phyloP scores from a whole-genome alignment of 1,139 yeast genomes.

The Suhomyces chickasaworum region DNA sequence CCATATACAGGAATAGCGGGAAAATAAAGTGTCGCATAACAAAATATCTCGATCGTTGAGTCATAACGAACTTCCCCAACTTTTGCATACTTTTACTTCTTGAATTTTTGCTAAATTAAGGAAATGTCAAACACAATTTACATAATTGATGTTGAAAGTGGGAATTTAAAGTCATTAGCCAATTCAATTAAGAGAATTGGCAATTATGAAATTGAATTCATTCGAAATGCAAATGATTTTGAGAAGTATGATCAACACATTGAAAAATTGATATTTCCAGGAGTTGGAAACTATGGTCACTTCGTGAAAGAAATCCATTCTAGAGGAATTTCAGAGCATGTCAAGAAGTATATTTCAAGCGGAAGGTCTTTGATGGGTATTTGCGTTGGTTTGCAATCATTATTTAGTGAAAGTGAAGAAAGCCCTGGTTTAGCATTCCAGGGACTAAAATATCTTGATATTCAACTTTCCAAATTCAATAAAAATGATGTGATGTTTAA shows the following conservation, averaged over 20 bases:
- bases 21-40: too few relatives aligned
- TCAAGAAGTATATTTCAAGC: slow-evolving; percentile 61
- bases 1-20: too few relatives aligned
- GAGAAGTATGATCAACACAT: slow-evolving; percentile 44
- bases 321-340: slow-evolving; percentile 65
- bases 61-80: not conserved
- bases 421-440: slow-evolving; percentile 49
- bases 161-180: slow-evolving; percentile 83
- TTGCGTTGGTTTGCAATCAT: slow-evolving; percentile 91
- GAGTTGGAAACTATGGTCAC: slow-evolving; percentile 96
- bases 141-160: slow-evolving; percentile 93
- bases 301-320: slow-evolving; percentile 70
- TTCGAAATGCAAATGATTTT: slow-evolving; percentile 44
- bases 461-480: slow-evolving; percentile 61
- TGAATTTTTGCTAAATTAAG: not conserved
- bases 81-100: not conserved
- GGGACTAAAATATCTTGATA: slow-evolving; percentile 58
- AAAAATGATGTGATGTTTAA: slow-evolving; percentile 39
- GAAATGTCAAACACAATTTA: slow-evolving; percentile 44
- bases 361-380: slow-evolving; percentile 93
- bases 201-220: slow-evolving; percentile 54
- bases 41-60: too few relatives aligned
- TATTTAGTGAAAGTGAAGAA: slow-evolving; percentile 76
- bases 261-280: slow-evolving; percentile 72
- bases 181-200: slow-evolving; percentile 85